Conservation (phyloP, 2,329 filamentous ascomycete genomes). For the Aspergillus ruber region DNA sequence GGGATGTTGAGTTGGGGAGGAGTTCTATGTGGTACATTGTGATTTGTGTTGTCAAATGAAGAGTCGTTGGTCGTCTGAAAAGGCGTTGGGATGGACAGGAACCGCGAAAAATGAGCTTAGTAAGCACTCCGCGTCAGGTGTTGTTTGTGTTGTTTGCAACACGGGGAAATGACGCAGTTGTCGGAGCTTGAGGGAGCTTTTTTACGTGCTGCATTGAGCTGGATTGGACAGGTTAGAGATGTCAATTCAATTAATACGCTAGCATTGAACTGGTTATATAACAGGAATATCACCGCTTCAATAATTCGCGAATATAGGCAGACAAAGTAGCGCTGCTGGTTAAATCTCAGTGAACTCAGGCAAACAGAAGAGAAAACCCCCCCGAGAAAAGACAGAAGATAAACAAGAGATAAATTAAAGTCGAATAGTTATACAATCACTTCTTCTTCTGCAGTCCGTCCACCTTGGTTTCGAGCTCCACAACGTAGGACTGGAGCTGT, state of each 20-base stretch:
- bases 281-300: not conserved
- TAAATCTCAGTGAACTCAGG: not conserved
- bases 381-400: slow-evolving; percentile 6
- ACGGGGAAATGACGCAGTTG: slow-evolving; percentile 4
- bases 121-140: not conserved
- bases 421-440: slow-evolving; percentile 25
- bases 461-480: slow-evolving; percentile 73
- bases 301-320: too few relatives aligned
- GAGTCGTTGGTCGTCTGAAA: not conserved
- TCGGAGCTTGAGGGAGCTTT: not conserved
- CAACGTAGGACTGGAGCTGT: slow-evolving; percentile 76
- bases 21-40: slow-evolving; percentile 71
- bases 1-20: slow-evolving; percentile 63
- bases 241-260: not conserved
- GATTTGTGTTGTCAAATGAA: not conserved
- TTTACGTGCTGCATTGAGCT: too few relatives aligned
- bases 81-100: not conserved
- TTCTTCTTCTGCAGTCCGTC: slow-evolving; percentile 64
- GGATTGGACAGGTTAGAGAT: too few relatives aligned
- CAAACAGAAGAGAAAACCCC: slow-evolving; percentile 1
- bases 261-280: not conserved
- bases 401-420: slow-evolving; percentile 3
- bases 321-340: not conserved
- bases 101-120: not conserved
- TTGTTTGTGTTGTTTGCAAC: slow-evolving; percentile 17